phyloP scores from a whole-genome alignment of 1,284 basidiomycete genomes.

The Sphagnurus paluster region DNA sequence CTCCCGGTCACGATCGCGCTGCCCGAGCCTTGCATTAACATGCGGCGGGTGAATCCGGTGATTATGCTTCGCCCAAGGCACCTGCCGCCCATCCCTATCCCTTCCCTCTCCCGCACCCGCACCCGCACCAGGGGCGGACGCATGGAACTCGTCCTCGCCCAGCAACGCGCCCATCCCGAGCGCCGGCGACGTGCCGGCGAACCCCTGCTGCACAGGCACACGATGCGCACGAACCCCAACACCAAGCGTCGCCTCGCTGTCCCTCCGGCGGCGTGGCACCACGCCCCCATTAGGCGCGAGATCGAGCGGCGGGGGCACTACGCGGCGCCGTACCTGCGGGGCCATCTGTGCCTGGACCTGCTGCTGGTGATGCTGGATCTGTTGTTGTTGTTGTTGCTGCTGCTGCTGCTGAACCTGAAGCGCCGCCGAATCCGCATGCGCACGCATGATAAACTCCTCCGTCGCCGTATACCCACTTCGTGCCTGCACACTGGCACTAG shows the following conservation, averaged over 20 bases:
- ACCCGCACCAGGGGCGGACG: constrained; percentile 10
- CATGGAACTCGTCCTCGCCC: constrained; percentile 37
- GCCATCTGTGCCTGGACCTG: too few relatives aligned
- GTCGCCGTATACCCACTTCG: constrained; percentile 58
- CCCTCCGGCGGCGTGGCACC: constrained; percentile 18
- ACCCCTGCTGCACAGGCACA: constrained; percentile 23
- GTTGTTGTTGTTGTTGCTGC: constrained; percentile 12
- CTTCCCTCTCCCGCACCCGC: background rate
- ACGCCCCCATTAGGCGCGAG: too few relatives aligned
- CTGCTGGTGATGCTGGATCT: constrained; percentile 23
- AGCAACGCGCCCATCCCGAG: constrained; percentile 14
- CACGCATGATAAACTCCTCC: constrained; percentile 66
- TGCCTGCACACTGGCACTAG: constrained; percentile 21
- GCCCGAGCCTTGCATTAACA: constrained; percentile 22
- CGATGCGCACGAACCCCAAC: constrained; percentile 43
- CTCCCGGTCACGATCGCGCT: constrained; percentile 12
- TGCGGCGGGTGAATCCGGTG: constrained; percentile 23
- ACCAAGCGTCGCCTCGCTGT: constrained; percentile 23
- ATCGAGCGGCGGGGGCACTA: constrained; percentile 34
- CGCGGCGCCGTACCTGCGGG: constrained; percentile 20
- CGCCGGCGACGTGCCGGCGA: too few relatives aligned
- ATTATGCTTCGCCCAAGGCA: constrained; percentile 15
- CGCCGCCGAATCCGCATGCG: constrained; percentile 40
- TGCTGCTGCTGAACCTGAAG: constrained; percentile 17
- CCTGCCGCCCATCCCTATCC: background rate